Conservation (phyloP, 1,284 basidiomycete genomes). For the Fistulinella cinereoalba region DNA sequence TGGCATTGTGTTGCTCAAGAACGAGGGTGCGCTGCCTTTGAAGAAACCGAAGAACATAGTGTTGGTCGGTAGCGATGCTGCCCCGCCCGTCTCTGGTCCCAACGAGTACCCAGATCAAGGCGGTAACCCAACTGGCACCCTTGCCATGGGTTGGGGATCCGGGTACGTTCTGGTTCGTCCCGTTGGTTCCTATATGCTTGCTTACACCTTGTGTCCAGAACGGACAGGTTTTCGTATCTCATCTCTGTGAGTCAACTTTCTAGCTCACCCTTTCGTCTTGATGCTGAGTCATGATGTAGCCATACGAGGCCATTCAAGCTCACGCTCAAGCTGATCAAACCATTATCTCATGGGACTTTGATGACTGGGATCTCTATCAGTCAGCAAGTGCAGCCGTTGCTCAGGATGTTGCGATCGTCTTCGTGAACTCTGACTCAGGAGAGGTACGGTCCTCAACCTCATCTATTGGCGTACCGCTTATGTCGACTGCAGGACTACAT, state of each 20-base stretch:
- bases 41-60: constrained; percentile 35
- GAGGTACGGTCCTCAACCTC: constrained; percentile 26
- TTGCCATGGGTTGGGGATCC: constrained; percentile 66
- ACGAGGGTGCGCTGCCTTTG: constrained; percentile 58
- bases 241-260: constrained; percentile 30
- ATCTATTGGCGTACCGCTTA: constrained; percentile 5
- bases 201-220: constrained; percentile 25
- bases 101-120: constrained; percentile 54
- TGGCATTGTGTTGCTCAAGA: constrained; percentile 78
- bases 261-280: neutral
- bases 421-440: constrained; percentile 40
- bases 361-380: constrained; percentile 32
- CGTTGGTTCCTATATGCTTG: neutral
- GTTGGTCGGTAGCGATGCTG: constrained; percentile 52
- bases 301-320: constrained; percentile 39
- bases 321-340: constrained; percentile 34
- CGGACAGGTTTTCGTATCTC: constrained; percentile 38
- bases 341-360: constrained; percentile 36
- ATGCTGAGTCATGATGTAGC: constrained; percentile 22
- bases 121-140: constrained; percentile 49
- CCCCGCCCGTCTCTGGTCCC: constrained; percentile 51
- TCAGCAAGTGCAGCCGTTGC: constrained; percentile 29
- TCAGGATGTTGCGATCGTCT: constrained; percentile 38
- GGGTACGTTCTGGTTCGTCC: constrained; percentile 34
- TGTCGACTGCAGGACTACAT: constrained; percentile 43